phyloP scores from a whole-genome alignment of 768 basidiomycete species.

The Phylloporus rhodoxanthus region DNA sequence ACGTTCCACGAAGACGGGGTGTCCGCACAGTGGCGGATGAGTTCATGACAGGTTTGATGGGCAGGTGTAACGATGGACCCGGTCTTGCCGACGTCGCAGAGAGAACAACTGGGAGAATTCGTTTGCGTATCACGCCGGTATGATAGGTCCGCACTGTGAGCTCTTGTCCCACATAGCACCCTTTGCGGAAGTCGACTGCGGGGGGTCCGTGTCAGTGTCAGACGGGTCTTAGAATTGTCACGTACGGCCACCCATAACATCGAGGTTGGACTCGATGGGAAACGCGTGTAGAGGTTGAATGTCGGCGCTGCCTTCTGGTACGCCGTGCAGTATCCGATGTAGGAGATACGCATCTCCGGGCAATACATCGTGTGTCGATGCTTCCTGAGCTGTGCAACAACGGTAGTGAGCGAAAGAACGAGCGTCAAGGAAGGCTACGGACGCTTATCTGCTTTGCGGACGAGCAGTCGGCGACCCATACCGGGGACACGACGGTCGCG shows the following conservation, averaged over 20 bases:
- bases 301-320: conserved; percentile 82
- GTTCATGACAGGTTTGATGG: conserved; percentile 22
- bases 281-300: conserved; percentile 73
- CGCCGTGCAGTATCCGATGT: conserved; percentile 75
- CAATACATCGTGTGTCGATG: conserved; percentile 50
- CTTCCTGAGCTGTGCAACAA: conserved; percentile 42
- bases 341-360: conserved; percentile 57
- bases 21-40: conserved; percentile 12
- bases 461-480: conserved; percentile 72
- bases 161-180: conserved; percentile 98
- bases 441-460: conserved; percentile 70
- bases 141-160: conserved; percentile 95
- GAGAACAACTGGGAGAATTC: conserved; percentile 72
- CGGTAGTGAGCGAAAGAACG: conserved; percentile 1
- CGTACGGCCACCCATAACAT: conserved; percentile 90
- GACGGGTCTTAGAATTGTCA: conserved; percentile 8
- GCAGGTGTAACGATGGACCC: conserved; percentile 17
- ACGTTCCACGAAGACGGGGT: conserved; percentile 64
- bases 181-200: conserved; percentile 92
- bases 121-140: conserved; percentile 85
- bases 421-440: conserved; percentile 32
- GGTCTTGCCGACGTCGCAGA: conserved; percentile 31
- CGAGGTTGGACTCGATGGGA: conserved; percentile 92
- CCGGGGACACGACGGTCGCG: conserved; percentile 65
- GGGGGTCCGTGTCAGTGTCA: background rate